Percentiles rank a stretch among this genome's conserved stretches.
phyloP scores from a whole-genome alignment of 805 yeast species.

The Kazachstania taianensis region DNA sequence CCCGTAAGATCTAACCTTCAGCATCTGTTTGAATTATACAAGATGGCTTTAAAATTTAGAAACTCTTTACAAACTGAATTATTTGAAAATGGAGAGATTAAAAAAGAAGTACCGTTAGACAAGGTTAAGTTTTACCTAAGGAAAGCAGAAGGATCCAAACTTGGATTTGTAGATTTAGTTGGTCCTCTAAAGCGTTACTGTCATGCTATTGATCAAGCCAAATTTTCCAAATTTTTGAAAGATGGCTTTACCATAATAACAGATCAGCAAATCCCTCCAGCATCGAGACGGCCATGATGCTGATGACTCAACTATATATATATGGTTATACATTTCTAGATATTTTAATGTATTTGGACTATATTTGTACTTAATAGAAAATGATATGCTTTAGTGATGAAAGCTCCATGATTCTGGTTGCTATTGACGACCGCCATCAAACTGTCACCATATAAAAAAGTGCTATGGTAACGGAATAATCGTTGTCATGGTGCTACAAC shows the following conservation, averaged over 20 bases:
- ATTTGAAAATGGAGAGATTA: slow-evolving; percentile 13
- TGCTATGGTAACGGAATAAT: no score
- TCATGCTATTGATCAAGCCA: slow-evolving; percentile 5
- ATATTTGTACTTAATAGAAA: no score
- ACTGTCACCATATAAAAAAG: no score
- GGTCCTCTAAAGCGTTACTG: slow-evolving; percentile 11
- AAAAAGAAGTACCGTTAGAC: slow-evolving; percentile 16
- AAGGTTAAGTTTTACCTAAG: slow-evolving; percentile 36
- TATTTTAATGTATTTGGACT: no score
- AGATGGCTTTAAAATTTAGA: slow-evolving; percentile 10
- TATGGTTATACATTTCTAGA: no score
- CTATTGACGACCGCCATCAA: no score
- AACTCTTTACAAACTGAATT: slow-evolving; percentile 5
- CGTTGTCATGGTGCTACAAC: no score
- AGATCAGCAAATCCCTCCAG: not conserved
- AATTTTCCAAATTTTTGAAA: slow-evolving; percentile 1
- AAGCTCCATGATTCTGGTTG: no score
- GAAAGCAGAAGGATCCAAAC: slow-evolving; percentile 37
- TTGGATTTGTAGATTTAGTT: slow-evolving; percentile 7
- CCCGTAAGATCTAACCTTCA: slow-evolving; percentile 13
- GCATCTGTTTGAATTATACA: slow-evolving; percentile 10
- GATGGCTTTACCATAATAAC: slow-evolving; percentile 1
- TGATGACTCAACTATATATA: no score
- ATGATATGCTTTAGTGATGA: no score
- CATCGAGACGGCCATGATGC: no score